Evolutionary conservation across 2,329 filamentous ascomycete species (phyloP).

Genomic region (Talaromyces sp.): DNA sequence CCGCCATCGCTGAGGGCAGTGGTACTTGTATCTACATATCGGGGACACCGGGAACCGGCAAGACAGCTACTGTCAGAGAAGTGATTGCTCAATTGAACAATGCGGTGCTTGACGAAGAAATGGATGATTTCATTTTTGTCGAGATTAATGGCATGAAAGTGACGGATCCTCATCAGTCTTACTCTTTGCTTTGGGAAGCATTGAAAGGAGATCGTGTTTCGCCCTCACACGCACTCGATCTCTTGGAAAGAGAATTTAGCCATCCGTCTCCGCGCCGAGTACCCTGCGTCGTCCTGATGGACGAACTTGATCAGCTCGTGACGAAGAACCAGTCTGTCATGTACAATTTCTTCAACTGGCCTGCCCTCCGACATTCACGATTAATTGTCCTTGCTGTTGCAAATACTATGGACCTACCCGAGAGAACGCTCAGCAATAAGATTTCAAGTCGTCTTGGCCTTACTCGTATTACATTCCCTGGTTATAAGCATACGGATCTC

Average conservation of each 20-base stretch:
- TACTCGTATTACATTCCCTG: constrained; percentile 92
- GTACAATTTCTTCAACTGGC: constrained; percentile 99
- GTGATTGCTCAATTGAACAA: constrained; percentile 85
- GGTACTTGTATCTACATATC: constrained; percentile 99
- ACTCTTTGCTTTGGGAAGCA: constrained; percentile 92
- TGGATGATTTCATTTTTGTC: constrained; percentile 98
- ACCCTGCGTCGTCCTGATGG: constrained; percentile 96
- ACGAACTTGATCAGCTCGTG: constrained; percentile 94
- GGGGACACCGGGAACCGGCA: constrained; percentile 95
- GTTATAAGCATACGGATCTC: constrained; percentile 93
- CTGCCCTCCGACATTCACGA: constrained; percentile 80
- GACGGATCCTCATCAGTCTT: constrained; percentile 94
- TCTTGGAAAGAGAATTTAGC: constrained; percentile 88
- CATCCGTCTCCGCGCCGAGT: constrained; percentile 85
- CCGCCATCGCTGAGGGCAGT: constrained; percentile 86
- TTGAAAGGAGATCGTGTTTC: constrained; percentile 89
- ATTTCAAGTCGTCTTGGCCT: constrained; percentile 89
- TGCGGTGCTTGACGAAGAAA: constrained; percentile 81
- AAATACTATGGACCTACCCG: constrained; percentile 97
- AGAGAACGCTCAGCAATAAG: constrained; percentile 95
- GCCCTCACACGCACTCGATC: constrained; percentile 82
- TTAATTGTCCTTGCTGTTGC: constrained; percentile 95
- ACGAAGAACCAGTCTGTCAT: constrained; percentile 99
- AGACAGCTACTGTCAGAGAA: constrained; percentile 94
- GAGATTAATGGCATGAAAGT: constrained; percentile 99